Percentiles rank a stretch among this genome's conserved stretches.
Conservation (phyloP, 176 grass and related monocot species). For the Raddia distichophylla region DNA sequence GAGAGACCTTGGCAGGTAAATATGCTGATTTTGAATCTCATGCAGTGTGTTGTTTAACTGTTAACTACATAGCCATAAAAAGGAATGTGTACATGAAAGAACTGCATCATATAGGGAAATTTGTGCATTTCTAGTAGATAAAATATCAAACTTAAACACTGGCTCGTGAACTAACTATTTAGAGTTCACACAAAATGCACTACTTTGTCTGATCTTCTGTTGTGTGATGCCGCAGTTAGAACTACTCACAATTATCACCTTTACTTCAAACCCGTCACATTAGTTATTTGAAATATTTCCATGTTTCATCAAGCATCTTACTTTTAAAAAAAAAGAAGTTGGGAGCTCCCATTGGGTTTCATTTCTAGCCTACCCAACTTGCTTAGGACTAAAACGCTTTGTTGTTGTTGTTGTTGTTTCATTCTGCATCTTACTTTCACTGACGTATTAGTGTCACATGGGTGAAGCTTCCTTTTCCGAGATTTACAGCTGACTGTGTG, state of each 20-base stretch:
- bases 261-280: background rate
- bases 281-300: background rate
- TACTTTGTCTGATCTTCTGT: background rate
- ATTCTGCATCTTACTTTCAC: background rate
- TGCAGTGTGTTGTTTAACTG: background rate
- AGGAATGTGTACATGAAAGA: background rate
- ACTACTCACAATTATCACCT: background rate
- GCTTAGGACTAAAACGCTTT: too few species aligned
- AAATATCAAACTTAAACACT: background rate
- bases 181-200: background rate
- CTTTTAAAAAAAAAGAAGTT: background rate
- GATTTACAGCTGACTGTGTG: background rate
- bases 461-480: background rate
- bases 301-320: background rate
- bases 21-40: constrained; percentile 2
- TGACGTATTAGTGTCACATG: background rate
- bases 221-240: background rate
- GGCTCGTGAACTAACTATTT: background rate
- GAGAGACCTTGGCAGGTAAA: constrained; percentile 93
- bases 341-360: too few species aligned
- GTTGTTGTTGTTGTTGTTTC: background rate
- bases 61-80: background rate
- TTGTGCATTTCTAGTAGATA: constrained; percentile 9
- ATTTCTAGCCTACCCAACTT: too few species aligned
- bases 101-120: background rate